Conservation (phyloP, 2,329 filamentous ascomycete species). For the Aureobasidium pullulans region DNA sequence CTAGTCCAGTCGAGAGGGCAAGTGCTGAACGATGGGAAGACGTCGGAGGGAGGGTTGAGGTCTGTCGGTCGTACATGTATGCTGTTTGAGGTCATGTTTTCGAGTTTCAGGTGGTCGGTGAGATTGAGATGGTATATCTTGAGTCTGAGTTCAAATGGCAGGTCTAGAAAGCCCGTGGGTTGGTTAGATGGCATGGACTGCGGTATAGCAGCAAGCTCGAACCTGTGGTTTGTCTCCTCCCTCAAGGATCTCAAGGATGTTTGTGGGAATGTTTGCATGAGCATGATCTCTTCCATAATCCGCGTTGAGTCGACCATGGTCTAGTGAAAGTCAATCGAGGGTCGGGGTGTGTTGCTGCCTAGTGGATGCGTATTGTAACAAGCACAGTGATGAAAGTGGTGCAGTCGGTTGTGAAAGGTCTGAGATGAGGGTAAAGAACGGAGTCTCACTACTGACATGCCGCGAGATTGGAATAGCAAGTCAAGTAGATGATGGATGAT, state of each 20-base stretch:
- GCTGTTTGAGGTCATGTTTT: neutral
- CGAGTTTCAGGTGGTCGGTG: neutral
- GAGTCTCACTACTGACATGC: too few species aligned
- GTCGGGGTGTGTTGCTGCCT: too few species aligned
- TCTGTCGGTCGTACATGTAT: neutral
- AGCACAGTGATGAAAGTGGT: too few species aligned
- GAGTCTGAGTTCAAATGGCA: neutral
- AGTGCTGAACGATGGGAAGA: too few species aligned
- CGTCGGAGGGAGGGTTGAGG: neutral
- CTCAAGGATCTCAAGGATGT: neutral
- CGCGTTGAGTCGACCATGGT: too few species aligned
- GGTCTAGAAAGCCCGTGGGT: neutral
- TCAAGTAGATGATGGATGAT: neutral
- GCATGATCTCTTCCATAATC: neutral
- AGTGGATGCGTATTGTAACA: neutral
- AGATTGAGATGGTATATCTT: neutral
- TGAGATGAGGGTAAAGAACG: too few species aligned
- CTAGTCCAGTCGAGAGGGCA: too few species aligned
- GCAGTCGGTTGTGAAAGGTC: too few species aligned
- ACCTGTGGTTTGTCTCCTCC: neutral
- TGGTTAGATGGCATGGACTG: neutral
- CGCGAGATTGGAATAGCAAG: neutral
- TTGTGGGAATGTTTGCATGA: neutral
- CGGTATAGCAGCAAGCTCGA: neutral
- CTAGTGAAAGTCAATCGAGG: too few species aligned